These are phyloP conservation scores for Xylaria polymorpha DNA, from an alignment of 2,329 filamentous ascomycete species.

Conservation along the genomic window DNA sequence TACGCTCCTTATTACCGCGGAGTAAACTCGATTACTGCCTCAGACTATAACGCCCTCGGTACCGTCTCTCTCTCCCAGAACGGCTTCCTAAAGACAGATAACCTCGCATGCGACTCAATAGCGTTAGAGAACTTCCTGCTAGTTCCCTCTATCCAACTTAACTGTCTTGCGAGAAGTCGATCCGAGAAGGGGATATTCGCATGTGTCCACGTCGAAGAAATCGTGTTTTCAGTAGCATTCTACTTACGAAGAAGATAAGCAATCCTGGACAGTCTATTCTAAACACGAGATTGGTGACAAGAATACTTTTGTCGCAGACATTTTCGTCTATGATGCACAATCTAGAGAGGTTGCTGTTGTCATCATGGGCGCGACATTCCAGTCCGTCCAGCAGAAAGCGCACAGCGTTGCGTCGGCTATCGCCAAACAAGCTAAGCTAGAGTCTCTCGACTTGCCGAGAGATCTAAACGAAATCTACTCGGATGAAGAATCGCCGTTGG, in stretches of 20 bases:
- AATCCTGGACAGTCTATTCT: conserved; percentile 18
- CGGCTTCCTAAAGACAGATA: neutral
- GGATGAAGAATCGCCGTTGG: conserved; percentile 11
- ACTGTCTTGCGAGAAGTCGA: neutral
- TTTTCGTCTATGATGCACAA: conserved; percentile 5
- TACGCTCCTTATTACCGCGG: conserved; percentile 20
- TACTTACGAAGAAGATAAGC: neutral
- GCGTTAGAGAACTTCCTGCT: neutral
- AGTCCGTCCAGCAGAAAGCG: neutral
- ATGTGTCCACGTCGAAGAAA: neutral
- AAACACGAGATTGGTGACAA: conserved; percentile 9
- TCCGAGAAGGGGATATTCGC: neutral
- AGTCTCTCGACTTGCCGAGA: neutral
- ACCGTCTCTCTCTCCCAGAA: conserved; percentile 13
- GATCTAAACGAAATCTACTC: conserved; percentile 14
- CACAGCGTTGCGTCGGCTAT: neutral
- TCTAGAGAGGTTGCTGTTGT: neutral
- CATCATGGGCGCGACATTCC: neutral
- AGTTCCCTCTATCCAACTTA: neutral
- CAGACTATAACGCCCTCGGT: neutral
- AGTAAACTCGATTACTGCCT: conserved; percentile 3
- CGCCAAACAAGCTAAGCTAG: neutral
- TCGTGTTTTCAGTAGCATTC: neutral
- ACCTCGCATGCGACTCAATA: neutral
- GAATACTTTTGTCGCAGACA: conserved; percentile 2